These are phyloP conservation scores for Arthrobotrys conoides DNA, from an alignment of 2,329 filamentous ascomycete species.

Conservation along the genomic window DNA sequence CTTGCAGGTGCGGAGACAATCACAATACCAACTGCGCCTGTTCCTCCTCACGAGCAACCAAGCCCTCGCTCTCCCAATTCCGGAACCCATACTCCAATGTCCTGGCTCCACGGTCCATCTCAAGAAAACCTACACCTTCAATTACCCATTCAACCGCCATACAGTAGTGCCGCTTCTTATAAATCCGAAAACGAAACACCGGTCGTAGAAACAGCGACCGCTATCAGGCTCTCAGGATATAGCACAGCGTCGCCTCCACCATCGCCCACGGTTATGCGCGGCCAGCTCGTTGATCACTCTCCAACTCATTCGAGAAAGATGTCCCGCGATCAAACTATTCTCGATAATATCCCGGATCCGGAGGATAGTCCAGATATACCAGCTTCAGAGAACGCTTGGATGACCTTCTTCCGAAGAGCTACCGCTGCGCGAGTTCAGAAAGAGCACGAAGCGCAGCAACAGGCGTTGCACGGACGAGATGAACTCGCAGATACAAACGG, in stretches of 20 bases:
- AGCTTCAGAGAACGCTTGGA: constrained; percentile 70
- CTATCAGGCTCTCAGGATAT: constrained; percentile 59
- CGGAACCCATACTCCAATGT: constrained; percentile 63
- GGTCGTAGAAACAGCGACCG: constrained; percentile 53
- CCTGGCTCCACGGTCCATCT: constrained; percentile 64
- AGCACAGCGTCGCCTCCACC: constrained; percentile 53
- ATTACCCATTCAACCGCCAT: constrained; percentile 21
- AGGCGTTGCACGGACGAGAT: constrained; percentile 33
- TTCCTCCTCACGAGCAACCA: constrained; percentile 22
- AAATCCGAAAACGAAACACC: constrained; percentile 52
- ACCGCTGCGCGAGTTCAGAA: constrained; percentile 68
- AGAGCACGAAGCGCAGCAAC: constrained; percentile 69
- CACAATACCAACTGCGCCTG: constrained; percentile 53
- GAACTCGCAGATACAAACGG: not conserved
- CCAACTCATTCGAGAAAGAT: constrained; percentile 61
- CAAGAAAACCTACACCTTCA: constrained; percentile 61
- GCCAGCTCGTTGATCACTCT: constrained; percentile 57
- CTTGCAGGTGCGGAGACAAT: constrained; percentile 64
- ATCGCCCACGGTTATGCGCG: constrained; percentile 48
- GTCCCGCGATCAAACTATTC: constrained; percentile 59
- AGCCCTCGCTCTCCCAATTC: constrained; percentile 43
- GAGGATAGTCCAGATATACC: constrained; percentile 65
- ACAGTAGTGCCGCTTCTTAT: constrained; percentile 40
- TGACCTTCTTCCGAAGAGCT: constrained; percentile 81
- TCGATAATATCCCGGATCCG: constrained; percentile 60